Evolutionary conservation across 108 stramenopile genomes (phyloP).

Genomic region (Cyclotella baltica): DNA sequence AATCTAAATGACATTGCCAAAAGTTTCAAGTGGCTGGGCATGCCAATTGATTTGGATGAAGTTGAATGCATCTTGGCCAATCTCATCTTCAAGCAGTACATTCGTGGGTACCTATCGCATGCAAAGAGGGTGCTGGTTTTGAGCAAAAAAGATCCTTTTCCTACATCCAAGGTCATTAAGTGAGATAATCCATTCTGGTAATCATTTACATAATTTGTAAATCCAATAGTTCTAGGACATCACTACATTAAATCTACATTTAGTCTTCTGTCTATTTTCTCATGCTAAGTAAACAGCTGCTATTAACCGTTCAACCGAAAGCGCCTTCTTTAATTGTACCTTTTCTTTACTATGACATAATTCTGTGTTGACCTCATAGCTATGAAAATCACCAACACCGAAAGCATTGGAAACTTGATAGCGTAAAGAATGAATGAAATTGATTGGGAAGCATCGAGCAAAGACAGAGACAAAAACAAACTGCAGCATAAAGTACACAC

Average conservation of each 20-base stretch:
- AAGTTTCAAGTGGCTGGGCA: slow-evolving; percentile 82
- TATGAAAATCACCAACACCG: slow-evolving; percentile 4
- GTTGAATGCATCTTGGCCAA: slow-evolving; percentile 97
- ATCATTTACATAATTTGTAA: neutral
- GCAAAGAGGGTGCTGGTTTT: slow-evolving; percentile 90
- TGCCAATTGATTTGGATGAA: slow-evolving; percentile 94
- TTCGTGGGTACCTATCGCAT: slow-evolving; percentile 95
- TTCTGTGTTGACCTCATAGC: neutral
- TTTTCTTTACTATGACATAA: slow-evolving; percentile 2
- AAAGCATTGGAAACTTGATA: slow-evolving; percentile 11
- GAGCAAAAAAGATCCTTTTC: slow-evolving; percentile 95
- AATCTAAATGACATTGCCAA: slow-evolving; percentile 68
- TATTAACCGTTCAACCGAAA: neutral
- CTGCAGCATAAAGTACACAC: slow-evolving; percentile 14
- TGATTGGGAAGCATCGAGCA: slow-evolving; percentile 3
- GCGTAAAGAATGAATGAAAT: neutral
- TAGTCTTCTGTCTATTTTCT: neutral
- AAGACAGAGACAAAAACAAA: neutral
- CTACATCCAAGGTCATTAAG: slow-evolving; percentile 77
- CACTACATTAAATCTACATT: neutral
- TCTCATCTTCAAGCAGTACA: slow-evolving; percentile 87
- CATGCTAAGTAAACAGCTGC: neutral
- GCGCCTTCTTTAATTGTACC: neutral
- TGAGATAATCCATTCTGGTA: neutral
- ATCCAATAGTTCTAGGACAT: neutral